Evolutionary conservation across 164 flowering plant genomes (phyloP).

Genomic region (Liriodendron chinense): DNA sequence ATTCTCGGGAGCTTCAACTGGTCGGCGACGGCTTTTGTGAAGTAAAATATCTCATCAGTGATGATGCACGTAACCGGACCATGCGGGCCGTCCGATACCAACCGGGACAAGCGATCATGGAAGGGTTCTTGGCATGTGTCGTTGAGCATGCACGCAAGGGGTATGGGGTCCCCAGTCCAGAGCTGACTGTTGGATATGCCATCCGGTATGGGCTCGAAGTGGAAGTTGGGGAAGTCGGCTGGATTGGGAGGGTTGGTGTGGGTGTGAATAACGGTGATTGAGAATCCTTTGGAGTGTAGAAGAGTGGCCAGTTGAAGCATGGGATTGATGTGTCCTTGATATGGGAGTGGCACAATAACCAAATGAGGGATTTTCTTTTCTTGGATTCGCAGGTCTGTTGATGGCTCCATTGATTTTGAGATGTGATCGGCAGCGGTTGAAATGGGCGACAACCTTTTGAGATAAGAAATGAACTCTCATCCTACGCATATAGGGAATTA

Average conservation of each 20-base stretch:
- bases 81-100: not conserved
- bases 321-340: conserved; percentile 52
- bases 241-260: conserved; percentile 41
- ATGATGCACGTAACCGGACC: conserved; percentile 25
- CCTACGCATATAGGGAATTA: too few relatives aligned
- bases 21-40: conserved; percentile 25
- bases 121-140: conserved; percentile 16
- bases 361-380: not conserved
- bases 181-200: not conserved
- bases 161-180: not conserved
- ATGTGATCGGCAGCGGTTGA: too few relatives aligned
- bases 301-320: conserved; percentile 44
- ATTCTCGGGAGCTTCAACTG: conserved; percentile 31
- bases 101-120: conserved; percentile 16
- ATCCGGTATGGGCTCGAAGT: conserved; percentile 26
- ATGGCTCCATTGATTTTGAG: too few relatives aligned
- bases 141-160: not conserved
- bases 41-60: conserved; percentile 24
- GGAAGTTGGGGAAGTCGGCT: conserved; percentile 33
- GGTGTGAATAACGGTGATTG: conserved; percentile 43
- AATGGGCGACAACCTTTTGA: too few relatives aligned
- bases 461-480: too few relatives aligned
- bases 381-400: not conserved
- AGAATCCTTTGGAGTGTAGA: conserved; percentile 47
- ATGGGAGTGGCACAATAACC: conserved; percentile 36